Base-by-base conservation (phyloP, 2,329 filamentous ascomycete species). In the Penicillium vulpinum region DNA sequence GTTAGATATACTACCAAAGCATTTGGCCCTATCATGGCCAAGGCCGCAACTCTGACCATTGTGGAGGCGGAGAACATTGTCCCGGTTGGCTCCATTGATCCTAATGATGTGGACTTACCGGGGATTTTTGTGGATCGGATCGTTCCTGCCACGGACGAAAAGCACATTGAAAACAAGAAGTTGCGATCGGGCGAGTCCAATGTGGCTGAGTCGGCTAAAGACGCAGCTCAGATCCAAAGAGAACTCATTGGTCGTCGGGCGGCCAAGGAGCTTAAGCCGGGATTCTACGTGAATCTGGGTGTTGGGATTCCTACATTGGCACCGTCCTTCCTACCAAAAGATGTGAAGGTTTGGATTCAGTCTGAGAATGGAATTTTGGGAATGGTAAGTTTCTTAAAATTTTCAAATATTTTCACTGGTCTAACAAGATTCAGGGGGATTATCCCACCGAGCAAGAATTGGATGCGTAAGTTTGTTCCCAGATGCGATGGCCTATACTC, bases 11-110 rank as follows among this genome's bases (percentile, higher is more conserved):
- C 89, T 0, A 91, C 88, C 31, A 89, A 89, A 71, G 86, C 88
- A 0, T 92, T 91, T 62, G 88, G 86, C 1, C 83, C 85, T 6
- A 82, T 90, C 60, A 91, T 92, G 88, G 91, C 89, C 58, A 92
- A 93, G 75, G 90, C 90, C 0, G 91, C 90, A 0, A 84, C 83
- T 46, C 69, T 90, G 38, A 88, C 90, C 26, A 92, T 95, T 39
- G 90, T 94, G 36, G 91, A 95, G 71, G 91, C 91, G 1, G 91
- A 95, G 68, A 83, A 93, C 61, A 91, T 95, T 57, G 91, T 95
- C 51, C 85, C 88, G 2, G 74, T 86, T 1, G 91, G 91, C 24
- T 83, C 85, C 2, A 87, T 95, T 38, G 82, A 87, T 51, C 86
- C 91, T 3, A 87, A 90, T 58, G 84, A 87, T 41, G 86, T 95